Evolutionary conservation across 2,329 filamentous ascomycete species (phyloP).

Genomic region (Xylaria sp.): DNA sequence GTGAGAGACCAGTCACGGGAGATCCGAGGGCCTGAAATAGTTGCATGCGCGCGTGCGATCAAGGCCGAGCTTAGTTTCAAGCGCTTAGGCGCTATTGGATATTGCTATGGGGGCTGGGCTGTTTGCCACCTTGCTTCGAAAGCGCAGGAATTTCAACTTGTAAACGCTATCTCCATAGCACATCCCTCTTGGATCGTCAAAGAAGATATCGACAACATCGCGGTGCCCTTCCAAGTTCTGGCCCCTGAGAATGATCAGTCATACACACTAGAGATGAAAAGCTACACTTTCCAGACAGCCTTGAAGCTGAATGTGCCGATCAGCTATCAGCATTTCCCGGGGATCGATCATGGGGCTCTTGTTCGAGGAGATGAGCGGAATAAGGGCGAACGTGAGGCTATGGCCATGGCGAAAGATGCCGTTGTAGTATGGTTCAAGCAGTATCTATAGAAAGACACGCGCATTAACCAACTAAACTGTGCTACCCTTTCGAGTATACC

Average conservation of each 20-base stretch:
- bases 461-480: background rate
- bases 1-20: constrained; percentile 52
- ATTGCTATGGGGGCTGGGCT: constrained; percentile 61
- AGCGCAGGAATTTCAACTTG: constrained; percentile 47
- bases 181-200: constrained; percentile 56
- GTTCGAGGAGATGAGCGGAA: constrained; percentile 3
- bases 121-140: constrained; percentile 55
- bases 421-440: constrained; percentile 3
- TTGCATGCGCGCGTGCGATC: constrained; percentile 50
- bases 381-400: background rate
- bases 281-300: constrained; percentile 54
- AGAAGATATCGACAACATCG: constrained; percentile 57
- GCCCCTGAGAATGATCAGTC: constrained; percentile 54
- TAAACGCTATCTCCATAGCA: constrained; percentile 56
- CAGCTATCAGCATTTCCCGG: constrained; percentile 8
- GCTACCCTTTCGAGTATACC: too few species aligned
- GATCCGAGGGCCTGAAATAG: constrained; percentile 53
- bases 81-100: constrained; percentile 57
- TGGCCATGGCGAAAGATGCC: background rate
- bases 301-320: constrained; percentile 37
- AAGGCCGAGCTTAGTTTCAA: constrained; percentile 46
- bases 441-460: background rate
- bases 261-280: constrained; percentile 60
- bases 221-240: constrained; percentile 58
- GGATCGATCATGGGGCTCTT: background rate